Conservation (phyloP, 108 stramenopile species). For the Skeletonema grethae region DNA sequence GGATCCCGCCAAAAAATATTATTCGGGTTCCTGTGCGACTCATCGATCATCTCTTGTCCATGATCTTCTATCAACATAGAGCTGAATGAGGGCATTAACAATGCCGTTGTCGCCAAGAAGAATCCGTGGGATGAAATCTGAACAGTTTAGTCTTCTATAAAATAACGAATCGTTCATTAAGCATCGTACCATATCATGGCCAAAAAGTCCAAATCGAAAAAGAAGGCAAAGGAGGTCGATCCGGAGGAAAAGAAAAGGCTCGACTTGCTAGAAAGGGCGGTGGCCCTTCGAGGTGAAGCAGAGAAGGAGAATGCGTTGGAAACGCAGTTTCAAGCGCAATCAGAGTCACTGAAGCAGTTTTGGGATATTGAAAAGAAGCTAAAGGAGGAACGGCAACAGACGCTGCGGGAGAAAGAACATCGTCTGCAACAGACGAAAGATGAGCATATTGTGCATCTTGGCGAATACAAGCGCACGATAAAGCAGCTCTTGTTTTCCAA, state of each 20-base stretch:
- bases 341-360: slow-evolving; percentile 25
- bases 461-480: slow-evolving; percentile 32
- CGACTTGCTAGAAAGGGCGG: slow-evolving; percentile 28
- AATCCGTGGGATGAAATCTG: neutral
- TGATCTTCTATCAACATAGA: no score
- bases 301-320: slow-evolving; percentile 10
- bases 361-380: slow-evolving; percentile 49
- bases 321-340: slow-evolving; percentile 24
- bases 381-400: slow-evolving; percentile 23
- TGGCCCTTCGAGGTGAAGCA: slow-evolving; percentile 13
- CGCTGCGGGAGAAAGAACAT: slow-evolving; percentile 39
- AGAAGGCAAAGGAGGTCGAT: slow-evolving; percentile 6
- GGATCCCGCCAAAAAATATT: neutral
- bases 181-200: slow-evolving; percentile 22
- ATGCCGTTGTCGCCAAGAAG: neutral
- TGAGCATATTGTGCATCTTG: slow-evolving; percentile 27
- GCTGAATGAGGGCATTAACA: no score
- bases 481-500: slow-evolving; percentile 39
- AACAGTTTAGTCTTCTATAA: no score
- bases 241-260: slow-evolving; percentile 26
- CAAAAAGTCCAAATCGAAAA: slow-evolving; percentile 34
- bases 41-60: no score
- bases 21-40: no score
- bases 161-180: no score
- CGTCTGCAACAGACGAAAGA: slow-evolving; percentile 36